A percentile compares a stretch with the other conserved stretches of the same genome.
Evolutionary conservation across 2,329 filamentous ascomycete species (phyloP).

Genomic region (Talaromyces sp.): DNA sequence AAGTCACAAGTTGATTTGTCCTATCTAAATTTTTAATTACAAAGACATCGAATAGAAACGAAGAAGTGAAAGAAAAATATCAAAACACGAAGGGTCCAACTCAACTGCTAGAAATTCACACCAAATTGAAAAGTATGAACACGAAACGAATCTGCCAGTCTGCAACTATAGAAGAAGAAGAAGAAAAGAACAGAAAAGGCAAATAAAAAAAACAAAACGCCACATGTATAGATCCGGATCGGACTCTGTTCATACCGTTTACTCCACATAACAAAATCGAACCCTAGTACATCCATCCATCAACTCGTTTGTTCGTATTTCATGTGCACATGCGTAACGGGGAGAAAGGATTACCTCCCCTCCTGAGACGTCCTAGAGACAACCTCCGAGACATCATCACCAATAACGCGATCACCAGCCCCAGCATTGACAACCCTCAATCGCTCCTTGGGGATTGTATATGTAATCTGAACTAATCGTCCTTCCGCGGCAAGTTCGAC

Average conservation of each 20-base stretch:
- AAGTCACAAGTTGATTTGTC: background rate
- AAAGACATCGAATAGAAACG: constrained; percentile 2
- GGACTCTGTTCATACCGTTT: background rate
- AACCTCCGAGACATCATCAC: constrained; percentile 23
- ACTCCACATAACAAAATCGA: background rate
- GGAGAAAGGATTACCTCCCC: background rate
- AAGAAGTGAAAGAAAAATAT: background rate
- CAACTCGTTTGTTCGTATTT: background rate
- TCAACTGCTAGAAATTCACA: too few relatives aligned
- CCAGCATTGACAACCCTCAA: constrained; percentile 84
- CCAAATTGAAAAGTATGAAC: background rate
- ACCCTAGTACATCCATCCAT: background rate
- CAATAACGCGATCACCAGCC: constrained; percentile 28
- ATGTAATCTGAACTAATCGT: constrained; percentile 77
- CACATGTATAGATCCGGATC: background rate
- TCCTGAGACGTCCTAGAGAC: constrained; percentile 6
- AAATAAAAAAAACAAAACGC: background rate
- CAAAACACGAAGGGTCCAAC: background rate
- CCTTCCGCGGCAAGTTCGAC: constrained; percentile 70
- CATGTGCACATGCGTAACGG: background rate
- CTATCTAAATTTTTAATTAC: background rate
- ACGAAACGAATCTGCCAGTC: background rate
- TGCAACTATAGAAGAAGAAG: background rate
- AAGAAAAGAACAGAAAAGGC: too few relatives aligned
- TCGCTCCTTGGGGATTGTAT: constrained; percentile 84